phyloP scores from a whole-genome alignment of 805 yeast genomes.

The Candida ponderosae region DNA sequence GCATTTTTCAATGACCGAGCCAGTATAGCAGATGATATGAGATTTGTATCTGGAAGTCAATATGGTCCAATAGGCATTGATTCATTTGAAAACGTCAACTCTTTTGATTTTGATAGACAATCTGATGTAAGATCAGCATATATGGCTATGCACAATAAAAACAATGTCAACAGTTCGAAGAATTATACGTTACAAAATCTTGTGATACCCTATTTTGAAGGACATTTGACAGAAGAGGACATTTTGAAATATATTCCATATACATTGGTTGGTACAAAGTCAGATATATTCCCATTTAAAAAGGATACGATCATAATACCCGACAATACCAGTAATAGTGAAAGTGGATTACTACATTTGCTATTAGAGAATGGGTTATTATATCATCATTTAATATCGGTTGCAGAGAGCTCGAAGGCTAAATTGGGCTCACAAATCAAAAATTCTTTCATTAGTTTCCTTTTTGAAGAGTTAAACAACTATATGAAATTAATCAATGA shows the following conservation, averaged over 20 bases:
- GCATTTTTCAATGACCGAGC: neutral
- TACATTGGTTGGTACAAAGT: constrained; percentile 54
- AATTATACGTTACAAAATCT: constrained; percentile 21
- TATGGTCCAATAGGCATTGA: constrained; percentile 22
- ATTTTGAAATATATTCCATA: constrained; percentile 42
- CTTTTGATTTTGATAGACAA: constrained; percentile 23
- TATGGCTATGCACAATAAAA: constrained; percentile 14
- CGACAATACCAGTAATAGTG: constrained; percentile 41
- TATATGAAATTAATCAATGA: constrained; percentile 37
- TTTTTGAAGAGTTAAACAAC: constrained; percentile 32
- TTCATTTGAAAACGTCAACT: constrained; percentile 28
- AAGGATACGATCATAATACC: constrained; percentile 37
- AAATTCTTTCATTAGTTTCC: constrained; percentile 49
- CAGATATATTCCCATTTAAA: constrained; percentile 43
- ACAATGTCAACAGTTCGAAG: constrained; percentile 2
- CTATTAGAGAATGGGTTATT: constrained; percentile 69
- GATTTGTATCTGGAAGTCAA: constrained; percentile 4
- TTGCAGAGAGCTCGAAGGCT: constrained; percentile 22
- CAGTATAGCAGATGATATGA: constrained; percentile 2
- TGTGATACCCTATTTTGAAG: constrained; percentile 25
- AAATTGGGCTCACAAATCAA: constrained; percentile 42
- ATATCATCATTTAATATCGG: constrained; percentile 36
- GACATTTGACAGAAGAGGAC: constrained; percentile 28
- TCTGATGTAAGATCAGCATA: constrained; percentile 29
- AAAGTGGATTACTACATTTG: constrained; percentile 44